These are phyloP conservation scores for Entomortierella lignicola DNA, from an alignment of 192 early-diverging fungal genomes.

Conservation along the genomic window DNA sequence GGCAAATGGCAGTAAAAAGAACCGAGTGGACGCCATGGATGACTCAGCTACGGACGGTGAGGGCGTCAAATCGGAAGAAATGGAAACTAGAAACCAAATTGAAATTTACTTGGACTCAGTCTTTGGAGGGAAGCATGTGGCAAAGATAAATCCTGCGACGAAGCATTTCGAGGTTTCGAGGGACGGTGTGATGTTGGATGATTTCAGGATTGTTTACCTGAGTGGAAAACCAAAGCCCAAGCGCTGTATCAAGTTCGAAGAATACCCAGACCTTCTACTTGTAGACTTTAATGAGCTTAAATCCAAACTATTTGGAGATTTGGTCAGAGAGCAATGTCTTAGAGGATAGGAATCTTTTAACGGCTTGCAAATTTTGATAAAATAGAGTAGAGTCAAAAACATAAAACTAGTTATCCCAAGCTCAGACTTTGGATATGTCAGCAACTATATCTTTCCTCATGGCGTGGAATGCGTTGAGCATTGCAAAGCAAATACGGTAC, in stretches of 20 bases:
- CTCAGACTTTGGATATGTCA: too few species aligned
- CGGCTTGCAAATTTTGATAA: too few species aligned
- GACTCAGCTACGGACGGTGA: too few species aligned
- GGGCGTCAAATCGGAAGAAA: not conserved
- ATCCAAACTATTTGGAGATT: conserved; percentile 1
- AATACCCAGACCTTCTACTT: not conserved
- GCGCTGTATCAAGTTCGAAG: not conserved
- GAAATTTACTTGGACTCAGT: not conserved
- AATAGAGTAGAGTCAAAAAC: too few species aligned
- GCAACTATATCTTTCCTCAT: too few species aligned
- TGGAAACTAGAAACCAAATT: not conserved
- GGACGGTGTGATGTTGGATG: not conserved
- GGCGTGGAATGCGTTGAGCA: too few species aligned
- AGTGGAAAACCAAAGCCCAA: not conserved
- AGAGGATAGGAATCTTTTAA: too few species aligned
- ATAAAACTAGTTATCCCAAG: too few species aligned
- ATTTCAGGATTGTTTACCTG: not conserved
- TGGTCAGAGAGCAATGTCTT: not conserved
- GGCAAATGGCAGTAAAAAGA: too few species aligned
- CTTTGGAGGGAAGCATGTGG: not conserved
- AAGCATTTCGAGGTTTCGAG: not conserved
- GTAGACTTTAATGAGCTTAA: not conserved
- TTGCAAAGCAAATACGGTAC: too few species aligned
- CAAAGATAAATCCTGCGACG: not conserved
- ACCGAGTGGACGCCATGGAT: too few species aligned